A percentile compares a stretch with the other conserved stretches of the same genome.
Evolutionary conservation across 306 rosid species (phyloP).

Genomic region (Lathyrus oleraceus): DNA sequence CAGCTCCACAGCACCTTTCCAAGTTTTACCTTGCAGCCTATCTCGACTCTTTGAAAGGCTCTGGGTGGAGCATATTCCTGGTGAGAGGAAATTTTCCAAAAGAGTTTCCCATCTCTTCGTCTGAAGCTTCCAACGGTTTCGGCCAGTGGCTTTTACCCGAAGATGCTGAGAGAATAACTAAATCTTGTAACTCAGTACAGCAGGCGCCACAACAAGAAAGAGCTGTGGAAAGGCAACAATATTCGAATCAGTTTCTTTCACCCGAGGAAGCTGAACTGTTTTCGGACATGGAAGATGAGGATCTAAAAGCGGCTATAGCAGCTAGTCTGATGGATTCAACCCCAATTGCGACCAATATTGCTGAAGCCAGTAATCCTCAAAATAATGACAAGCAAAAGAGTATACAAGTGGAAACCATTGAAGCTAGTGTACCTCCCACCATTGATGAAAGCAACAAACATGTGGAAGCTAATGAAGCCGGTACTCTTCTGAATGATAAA

Average conservation of each 20-base stretch:
- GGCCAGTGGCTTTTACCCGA: slow-evolving; percentile 98
- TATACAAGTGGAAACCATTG: slow-evolving; percentile 32
- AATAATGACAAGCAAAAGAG: slow-evolving; percentile 41
- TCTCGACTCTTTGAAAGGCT: slow-evolving; percentile 85
- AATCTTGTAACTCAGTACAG: slow-evolving; percentile 70
- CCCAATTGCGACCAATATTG: slow-evolving; percentile 36
- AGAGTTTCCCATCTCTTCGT: slow-evolving; percentile 82
- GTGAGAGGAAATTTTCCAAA: slow-evolving; percentile 93
- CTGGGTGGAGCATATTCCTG: slow-evolving; percentile 97
- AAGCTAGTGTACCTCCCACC: slow-evolving; percentile 18
- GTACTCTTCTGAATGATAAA: slow-evolving; percentile 36
- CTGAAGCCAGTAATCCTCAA: slow-evolving; percentile 41
- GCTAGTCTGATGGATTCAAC: slow-evolving; percentile 78
- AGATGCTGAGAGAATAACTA: slow-evolving; percentile 92
- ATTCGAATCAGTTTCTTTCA: slow-evolving; percentile 44
- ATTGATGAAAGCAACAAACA: slow-evolving; percentile 34
- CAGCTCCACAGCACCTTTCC: slow-evolving; percentile 92
- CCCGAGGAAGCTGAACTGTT: slow-evolving; percentile 55
- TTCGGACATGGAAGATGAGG: slow-evolving; percentile 78
- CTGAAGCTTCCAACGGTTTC: slow-evolving; percentile 88
- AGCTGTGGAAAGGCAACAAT: slow-evolving; percentile 41
- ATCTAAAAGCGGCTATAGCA: slow-evolving; percentile 90
- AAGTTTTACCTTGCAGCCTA: slow-evolving; percentile 97
- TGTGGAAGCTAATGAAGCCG: slow-evolving; percentile 30
- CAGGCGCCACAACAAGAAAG: slow-evolving; percentile 58